Evolutionary conservation across 176 grass and related monocot species (phyloP).

Genomic region (Saccharum spontaneum): DNA sequence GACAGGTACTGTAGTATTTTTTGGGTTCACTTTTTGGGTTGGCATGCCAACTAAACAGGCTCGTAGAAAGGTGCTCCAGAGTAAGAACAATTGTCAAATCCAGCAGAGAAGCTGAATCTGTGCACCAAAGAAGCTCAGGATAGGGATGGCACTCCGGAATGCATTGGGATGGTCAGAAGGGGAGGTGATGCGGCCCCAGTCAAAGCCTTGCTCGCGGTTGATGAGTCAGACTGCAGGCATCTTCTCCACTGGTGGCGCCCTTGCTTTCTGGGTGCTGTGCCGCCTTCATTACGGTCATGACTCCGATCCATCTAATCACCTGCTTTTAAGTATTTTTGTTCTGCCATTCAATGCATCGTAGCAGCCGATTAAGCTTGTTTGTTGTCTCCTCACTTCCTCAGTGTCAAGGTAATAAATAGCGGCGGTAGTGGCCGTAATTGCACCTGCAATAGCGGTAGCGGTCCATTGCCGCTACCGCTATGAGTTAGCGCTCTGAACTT

Average conservation of each 20-base stretch:
- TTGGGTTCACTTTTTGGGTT: no score
- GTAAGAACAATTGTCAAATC: not conserved
- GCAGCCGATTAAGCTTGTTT: not conserved
- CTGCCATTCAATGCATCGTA: not conserved
- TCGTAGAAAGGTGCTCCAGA: not conserved
- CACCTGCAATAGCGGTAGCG: no score
- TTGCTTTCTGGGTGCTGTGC: constrained; percentile 83
- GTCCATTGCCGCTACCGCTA: no score
- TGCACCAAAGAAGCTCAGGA: constrained; percentile 1
- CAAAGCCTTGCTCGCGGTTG: constrained; percentile 76
- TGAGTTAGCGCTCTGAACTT: no score
- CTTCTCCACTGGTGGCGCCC: constrained; percentile 67
- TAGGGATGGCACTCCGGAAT: constrained; percentile 51
- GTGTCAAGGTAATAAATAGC: no score
- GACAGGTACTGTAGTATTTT: no score
- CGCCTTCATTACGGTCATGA: constrained; percentile 75
- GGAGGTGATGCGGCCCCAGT: constrained; percentile 85
- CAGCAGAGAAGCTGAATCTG: constrained; percentile 1
- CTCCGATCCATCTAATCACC: not conserved
- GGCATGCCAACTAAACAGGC: no score
- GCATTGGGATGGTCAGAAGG: constrained; percentile 79
- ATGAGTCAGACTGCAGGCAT: constrained; percentile 84
- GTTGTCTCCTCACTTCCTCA: no score
- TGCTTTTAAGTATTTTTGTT: not conserved
- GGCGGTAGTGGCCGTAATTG: no score